These are phyloP conservation scores for Fusarium liriodendri DNA, from an alignment of 2,329 filamentous ascomycete species.

Conservation along the genomic window DNA sequence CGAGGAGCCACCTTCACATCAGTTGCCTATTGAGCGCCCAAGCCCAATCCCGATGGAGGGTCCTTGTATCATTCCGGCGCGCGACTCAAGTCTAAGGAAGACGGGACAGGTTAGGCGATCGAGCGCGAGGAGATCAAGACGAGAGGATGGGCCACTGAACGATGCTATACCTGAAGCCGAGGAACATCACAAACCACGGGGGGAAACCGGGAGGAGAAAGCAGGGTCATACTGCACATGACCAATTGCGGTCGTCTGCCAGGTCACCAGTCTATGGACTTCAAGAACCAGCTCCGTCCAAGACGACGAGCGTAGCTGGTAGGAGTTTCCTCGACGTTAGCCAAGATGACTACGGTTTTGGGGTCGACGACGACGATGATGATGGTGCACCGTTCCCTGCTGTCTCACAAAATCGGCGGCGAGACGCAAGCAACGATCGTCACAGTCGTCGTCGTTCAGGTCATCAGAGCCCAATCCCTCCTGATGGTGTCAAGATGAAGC, in stretches of 20 bases:
- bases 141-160: constrained; percentile 52
- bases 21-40: constrained; percentile 42
- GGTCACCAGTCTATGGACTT: constrained; percentile 34
- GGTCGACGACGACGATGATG: constrained; percentile 57
- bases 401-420: constrained; percentile 70
- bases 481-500: constrained; percentile 60
- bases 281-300: constrained; percentile 38
- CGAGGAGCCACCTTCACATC: constrained; percentile 60
- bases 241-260: constrained; percentile 22
- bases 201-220: constrained; percentile 34
- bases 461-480: constrained; percentile 60
- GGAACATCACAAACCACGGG: constrained; percentile 45
- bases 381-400: constrained; percentile 77
- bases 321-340: constrained; percentile 42
- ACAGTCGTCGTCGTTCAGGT: constrained; percentile 58
- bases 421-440: constrained; percentile 60
- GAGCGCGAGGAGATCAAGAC: constrained; percentile 62
- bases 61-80: constrained; percentile 69
- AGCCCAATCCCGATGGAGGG: constrained; percentile 44
- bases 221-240: constrained; percentile 25
- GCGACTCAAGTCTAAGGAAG: constrained; percentile 76
- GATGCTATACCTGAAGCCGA: constrained; percentile 58
- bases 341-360: constrained; percentile 47
- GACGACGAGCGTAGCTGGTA: constrained; percentile 31
- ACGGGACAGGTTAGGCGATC: constrained; percentile 65